These are phyloP conservation scores for Phaseolus coccineus DNA, from an alignment of 331 rosid genomes.

Conservation along the genomic window DNA sequence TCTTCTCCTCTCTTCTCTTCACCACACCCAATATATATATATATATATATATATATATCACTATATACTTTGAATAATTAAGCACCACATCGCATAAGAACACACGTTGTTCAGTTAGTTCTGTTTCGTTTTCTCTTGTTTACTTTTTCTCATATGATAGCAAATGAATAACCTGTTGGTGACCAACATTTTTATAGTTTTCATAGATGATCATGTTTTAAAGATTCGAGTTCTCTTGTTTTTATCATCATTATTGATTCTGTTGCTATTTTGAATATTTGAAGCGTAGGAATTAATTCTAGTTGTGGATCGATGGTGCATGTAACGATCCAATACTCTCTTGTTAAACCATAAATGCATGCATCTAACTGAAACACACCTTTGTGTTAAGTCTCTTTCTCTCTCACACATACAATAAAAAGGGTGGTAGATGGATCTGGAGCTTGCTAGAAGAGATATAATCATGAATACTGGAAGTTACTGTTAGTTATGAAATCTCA, in stretches of 20 bases:
- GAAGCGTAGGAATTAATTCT: not conserved
- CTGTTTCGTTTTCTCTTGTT: not conserved
- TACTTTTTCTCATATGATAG: not conserved
- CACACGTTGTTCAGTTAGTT: too few relatives aligned
- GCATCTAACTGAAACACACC: not conserved
- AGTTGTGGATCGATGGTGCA: constrained; percentile 10
- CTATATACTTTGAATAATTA: constrained; percentile 14
- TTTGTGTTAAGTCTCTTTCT: not conserved
- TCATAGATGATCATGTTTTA: not conserved
- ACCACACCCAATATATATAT: not conserved
- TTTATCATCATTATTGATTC: not conserved
- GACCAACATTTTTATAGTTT: not conserved
- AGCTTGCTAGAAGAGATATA: constrained; percentile 3
- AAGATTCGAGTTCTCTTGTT: too few relatives aligned
- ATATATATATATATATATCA: constrained; percentile 4
- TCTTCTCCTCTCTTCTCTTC: not conserved
- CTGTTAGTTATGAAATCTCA: not conserved
- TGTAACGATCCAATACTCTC: not conserved
- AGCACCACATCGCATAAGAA: not conserved
- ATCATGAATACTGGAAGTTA: not conserved
- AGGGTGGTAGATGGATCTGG: constrained; percentile 32
- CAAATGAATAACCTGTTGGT: not conserved
- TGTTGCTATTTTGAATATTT: not conserved
- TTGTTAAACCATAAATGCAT: constrained; percentile 9
- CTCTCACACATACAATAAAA: not conserved